Percentiles rank a stretch among this genome's conserved stretches.
Evolutionary conservation across 2,329 filamentous ascomycete genomes (phyloP).

Genomic region (Paraphoma sp.): DNA sequence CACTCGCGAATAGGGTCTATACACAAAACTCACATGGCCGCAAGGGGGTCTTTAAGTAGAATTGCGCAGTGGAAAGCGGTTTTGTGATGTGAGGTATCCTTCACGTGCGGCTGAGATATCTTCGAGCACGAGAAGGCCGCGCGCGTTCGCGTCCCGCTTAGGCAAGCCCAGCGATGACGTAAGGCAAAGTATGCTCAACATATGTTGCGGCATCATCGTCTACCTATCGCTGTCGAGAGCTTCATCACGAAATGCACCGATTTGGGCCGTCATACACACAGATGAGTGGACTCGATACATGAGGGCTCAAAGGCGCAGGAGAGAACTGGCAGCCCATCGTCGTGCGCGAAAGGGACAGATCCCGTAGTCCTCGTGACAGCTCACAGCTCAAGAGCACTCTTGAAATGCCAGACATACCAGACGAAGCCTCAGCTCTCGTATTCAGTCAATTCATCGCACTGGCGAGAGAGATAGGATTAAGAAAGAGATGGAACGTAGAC

Average conservation of each 20-base stretch:
- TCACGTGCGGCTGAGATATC: constrained; percentile 1
- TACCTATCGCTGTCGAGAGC: background rate
- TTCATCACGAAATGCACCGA: background rate
- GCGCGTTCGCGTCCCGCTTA: background rate
- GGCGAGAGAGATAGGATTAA: too few relatives aligned
- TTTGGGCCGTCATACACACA: too few relatives aligned
- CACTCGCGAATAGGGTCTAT: constrained; percentile 1
- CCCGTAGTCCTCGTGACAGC: too few relatives aligned
- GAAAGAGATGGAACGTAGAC: background rate
- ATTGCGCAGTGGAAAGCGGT: background rate
- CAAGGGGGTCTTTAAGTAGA: background rate
- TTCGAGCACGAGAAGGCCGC: background rate
- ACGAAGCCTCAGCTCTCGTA: too few relatives aligned
- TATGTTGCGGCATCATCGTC: background rate
- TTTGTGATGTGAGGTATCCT: background rate
- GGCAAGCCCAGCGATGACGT: constrained; percentile 1
- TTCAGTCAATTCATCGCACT: too few relatives aligned
- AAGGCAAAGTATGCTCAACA: background rate
- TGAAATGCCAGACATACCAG: too few relatives aligned
- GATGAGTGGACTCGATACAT: too few relatives aligned
- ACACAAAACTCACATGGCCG: background rate
- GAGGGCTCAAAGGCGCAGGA: too few relatives aligned
- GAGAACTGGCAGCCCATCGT: too few relatives aligned
- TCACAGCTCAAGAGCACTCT: too few relatives aligned
- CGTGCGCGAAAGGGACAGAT: too few relatives aligned